Percentiles rank a stretch among this genome's conserved stretches.
Evolutionary conservation across 306 rosid genomes (phyloP).

Genomic region (Cicer bijugum): DNA sequence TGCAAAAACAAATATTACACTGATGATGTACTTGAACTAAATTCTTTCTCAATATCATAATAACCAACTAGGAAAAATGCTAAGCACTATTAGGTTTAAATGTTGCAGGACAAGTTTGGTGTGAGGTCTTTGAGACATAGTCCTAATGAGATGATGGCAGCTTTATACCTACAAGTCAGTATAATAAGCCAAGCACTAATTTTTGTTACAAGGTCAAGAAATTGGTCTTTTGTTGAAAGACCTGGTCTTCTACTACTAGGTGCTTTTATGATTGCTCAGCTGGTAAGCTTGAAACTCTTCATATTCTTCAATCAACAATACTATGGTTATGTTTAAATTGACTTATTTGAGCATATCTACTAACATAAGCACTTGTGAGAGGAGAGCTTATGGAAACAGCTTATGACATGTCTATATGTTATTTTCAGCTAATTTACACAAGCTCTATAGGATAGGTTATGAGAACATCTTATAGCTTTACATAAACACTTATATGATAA

Average conservation of each 20-base stretch:
- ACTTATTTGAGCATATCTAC: no score
- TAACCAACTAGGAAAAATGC: neutral
- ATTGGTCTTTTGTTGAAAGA: conserved; percentile 82
- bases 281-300: conserved; percentile 59
- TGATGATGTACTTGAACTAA: no score
- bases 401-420: no score
- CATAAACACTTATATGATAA: no score
- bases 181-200: conserved; percentile 94
- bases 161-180: conserved; percentile 93
- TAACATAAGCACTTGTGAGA: no score
- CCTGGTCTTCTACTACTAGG: conserved; percentile 84
- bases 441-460: no score
- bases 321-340: no score
- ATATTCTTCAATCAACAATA: conserved; percentile 6
- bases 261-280: conserved; percentile 79
- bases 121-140: conserved; percentile 51
- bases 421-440: no score
- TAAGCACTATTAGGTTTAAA: conserved; percentile 7
- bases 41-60: conserved; percentile 1
- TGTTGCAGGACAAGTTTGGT: conserved; percentile 65
- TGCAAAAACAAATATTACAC: no score
- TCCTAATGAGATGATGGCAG: conserved; percentile 76
- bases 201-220: conserved; percentile 89
- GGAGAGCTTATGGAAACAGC: no score
- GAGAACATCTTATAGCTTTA: no score